A percentile compares a stretch with the other conserved stretches of the same genome.
phyloP scores from a whole-genome alignment of 345 rosid genomes.

The Populus davidiana region DNA sequence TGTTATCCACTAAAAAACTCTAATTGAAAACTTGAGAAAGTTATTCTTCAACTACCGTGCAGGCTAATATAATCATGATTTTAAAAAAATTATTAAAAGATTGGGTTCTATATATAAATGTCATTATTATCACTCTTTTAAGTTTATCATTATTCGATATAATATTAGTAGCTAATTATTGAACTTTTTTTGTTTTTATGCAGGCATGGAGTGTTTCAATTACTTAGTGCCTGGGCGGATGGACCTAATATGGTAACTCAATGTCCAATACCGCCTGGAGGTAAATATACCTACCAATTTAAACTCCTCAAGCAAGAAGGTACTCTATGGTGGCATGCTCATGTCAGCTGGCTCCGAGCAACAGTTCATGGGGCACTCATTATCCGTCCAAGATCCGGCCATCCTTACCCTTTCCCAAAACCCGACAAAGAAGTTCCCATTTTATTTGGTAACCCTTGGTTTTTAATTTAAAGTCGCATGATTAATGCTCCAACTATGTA shows the following conservation, averaged over 20 bases:
- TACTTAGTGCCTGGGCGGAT: conserved; percentile 72
- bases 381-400: conserved; percentile 59
- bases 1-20: not conserved
- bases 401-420: conserved; percentile 72
- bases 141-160: not conserved
- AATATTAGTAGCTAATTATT: not conserved
- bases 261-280: conserved; percentile 71
- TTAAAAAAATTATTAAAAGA: not conserved
- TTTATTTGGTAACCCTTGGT: conserved; percentile 55
- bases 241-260: conserved; percentile 79
- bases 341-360: conserved; percentile 63
- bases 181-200: not conserved
- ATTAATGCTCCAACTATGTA: not conserved
- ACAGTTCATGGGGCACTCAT: conserved; percentile 83
- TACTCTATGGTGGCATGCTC: conserved; percentile 97
- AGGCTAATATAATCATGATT: not conserved
- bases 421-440: conserved; percentile 73
- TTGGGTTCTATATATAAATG: not conserved
- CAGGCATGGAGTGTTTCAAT: conserved; percentile 86
- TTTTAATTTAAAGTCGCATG: not conserved
- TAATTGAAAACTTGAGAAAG: not conserved
- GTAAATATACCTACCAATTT: conserved; percentile 60
- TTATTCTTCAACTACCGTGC: not conserved
- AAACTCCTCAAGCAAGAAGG: conserved; percentile 67
- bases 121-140: not conserved